Evolutionary conservation across 2,329 filamentous ascomycete species (phyloP), one percentile per base, ranked within the genome.

Genomic region (Fusarium albosuccineum): DNA sequence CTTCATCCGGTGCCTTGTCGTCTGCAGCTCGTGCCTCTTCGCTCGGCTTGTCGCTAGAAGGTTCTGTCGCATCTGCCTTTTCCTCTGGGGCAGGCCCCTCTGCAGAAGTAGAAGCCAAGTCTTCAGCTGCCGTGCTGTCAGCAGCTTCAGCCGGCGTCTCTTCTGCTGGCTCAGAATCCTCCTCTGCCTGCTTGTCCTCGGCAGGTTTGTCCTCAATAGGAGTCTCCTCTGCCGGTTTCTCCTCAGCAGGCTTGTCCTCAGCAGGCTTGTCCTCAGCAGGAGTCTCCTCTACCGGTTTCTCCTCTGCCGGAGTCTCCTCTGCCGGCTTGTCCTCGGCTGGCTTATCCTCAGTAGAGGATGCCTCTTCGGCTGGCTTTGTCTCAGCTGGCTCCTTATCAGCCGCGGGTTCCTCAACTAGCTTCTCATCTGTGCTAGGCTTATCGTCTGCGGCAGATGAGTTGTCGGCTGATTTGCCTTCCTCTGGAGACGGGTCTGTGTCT

Each of bases 1-100:
- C 48, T 48, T 54, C 49, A 44, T 62, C 65, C 51, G 57, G 51
- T n/a, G 29, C 14, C 42, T 48, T 54, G 14, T 29, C 33, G 26
- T 40, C 45, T n/a, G 36, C 36, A 6, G 11, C 36, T 26, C 26
- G 44, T 29, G 42, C 16, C 26, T 55, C 42, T n/a, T 48, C 57
- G 11, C n/a, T n/a, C n/a, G 50, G 41, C 39, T 57, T 50, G 2
- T 41, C 41, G 11, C 53, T 22, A 41, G 52, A 22, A 30, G 33
- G 29, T 33, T 41, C 44, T 7, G 55, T 36, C 11, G 30, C 29
- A 53, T 30, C 61, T 46, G 59, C 27, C 34, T 68, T 50, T 17
- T 40, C 41, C 9, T 37, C 13, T 10, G 30, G n/a, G 17, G 27
- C 10, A 30, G 37, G 22, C 17, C 17, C 17, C 17, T 22, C 17